phyloP scores from a whole-genome alignment of 345 rosid species.

The Melaleuca alternifolia region DNA sequence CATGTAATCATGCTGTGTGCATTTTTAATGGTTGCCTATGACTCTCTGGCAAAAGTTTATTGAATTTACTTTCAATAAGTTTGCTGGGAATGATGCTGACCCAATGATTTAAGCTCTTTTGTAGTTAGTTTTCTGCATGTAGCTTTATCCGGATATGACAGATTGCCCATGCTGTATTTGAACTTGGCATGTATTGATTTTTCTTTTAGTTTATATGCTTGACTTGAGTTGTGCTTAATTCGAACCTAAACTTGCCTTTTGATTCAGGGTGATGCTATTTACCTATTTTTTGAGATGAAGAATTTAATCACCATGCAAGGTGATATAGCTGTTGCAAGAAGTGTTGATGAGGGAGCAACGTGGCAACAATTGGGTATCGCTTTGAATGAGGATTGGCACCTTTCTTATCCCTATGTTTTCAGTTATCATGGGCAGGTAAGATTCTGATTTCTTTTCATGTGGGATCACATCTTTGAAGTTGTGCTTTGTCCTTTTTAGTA shows the following conservation, averaged over 20 bases:
- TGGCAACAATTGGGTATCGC: constrained; percentile 91
- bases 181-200: neutral
- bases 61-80: neutral
- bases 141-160: neutral
- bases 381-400: constrained; percentile 93
- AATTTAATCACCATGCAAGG: constrained; percentile 81
- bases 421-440: constrained; percentile 70
- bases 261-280: constrained; percentile 59
- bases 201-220: neutral
- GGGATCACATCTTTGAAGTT: neutral
- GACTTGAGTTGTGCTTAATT: neutral
- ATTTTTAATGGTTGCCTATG: neutral
- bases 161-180: neutral
- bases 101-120: neutral
- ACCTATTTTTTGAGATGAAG: constrained; percentile 77
- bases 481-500: neutral
- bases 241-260: neutral
- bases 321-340: constrained; percentile 84
- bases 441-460: neutral
- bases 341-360: constrained; percentile 76
- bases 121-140: neutral
- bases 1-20: neutral
- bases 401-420: constrained; percentile 85
- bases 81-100: neutral
- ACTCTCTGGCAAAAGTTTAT: neutral